A percentile compares a stretch with the other conserved stretches of the same genome.
Conservation (phyloP, 2,329 filamentous ascomycete species). For the Reticulascus tulasneorum region DNA sequence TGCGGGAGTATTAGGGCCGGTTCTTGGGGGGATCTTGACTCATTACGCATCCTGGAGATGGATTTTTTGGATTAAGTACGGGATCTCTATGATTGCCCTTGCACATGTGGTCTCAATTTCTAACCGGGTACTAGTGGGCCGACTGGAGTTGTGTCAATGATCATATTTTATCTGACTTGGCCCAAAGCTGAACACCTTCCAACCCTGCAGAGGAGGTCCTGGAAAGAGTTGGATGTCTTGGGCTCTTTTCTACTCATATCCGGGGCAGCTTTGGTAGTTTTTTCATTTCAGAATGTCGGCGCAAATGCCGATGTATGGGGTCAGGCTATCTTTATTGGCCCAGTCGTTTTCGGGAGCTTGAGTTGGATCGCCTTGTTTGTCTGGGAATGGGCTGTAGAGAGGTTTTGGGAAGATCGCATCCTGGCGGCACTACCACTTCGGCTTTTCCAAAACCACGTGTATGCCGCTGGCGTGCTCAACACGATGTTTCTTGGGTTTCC, state of each 20-base stretch:
- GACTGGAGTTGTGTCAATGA: constrained; percentile 41
- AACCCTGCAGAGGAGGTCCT: constrained; percentile 32
- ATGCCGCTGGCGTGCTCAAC: constrained; percentile 36
- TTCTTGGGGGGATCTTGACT: constrained; percentile 48
- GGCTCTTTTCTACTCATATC: constrained; percentile 51
- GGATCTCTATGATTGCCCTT: constrained; percentile 1
- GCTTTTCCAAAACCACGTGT: constrained; percentile 44
- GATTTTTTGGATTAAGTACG: constrained; percentile 58
- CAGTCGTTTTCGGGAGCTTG: constrained; percentile 31
- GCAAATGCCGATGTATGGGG: constrained; percentile 35
- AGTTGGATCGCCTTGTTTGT: constrained; percentile 31
- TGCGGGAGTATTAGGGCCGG: constrained; percentile 47
- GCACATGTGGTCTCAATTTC: not conserved
- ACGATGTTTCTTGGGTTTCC: constrained; percentile 48
- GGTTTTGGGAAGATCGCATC: constrained; percentile 24
- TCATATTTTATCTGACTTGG: constrained; percentile 47
- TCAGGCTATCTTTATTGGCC: constrained; percentile 35
- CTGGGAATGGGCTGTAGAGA: constrained; percentile 34
- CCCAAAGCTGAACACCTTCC: constrained; percentile 39
- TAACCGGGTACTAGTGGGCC: constrained; percentile 38
- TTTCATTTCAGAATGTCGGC: constrained; percentile 52
- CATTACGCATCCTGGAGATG: constrained; percentile 48
- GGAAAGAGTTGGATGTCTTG: constrained; percentile 48
- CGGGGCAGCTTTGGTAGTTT: constrained; percentile 52
- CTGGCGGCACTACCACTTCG: constrained; percentile 43